Base-by-base conservation (phyloP, 75 land plant genomes). In the Sequoia sempervirens region DNA sequence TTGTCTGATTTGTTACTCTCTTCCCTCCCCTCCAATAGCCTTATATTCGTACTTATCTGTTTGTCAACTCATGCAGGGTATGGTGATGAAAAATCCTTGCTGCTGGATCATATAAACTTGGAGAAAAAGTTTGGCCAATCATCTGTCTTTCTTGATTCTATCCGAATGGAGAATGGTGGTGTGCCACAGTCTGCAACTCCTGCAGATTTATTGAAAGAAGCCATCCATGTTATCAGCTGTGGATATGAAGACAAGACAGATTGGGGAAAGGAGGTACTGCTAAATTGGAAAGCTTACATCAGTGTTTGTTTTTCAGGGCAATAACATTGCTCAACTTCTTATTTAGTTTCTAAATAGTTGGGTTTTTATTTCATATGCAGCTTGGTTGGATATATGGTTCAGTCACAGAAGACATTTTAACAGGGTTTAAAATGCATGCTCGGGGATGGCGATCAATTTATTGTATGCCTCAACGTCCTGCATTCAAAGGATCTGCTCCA, bases 341-440 rank as follows among this genome's bases (percentile, higher is more conserved):
- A 28, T n/a, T 40, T 46, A 75, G 36, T 80, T 56, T 47, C 15
- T 87, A 11, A 68, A 37, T 82, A 2, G 11, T 13, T 34, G 34
- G 72, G 38, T 3, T 34, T 34, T 23, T 56, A 34, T 83, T 61
- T 47, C 20, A 43, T 85, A 9, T 87, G 66, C 89, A 89, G 90
- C 85, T 89, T 85, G 90, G 90, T 46, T 89, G 90, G 90, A 89
- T 89, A 41, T 89, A 89, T 74, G 90, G 86, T 40, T 85, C 86
- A 4, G 85, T 85, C 10, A 85, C 86, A 28, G 86, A 85, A 58
- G 86, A 85, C 61, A 85, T 85, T 41, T 58, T 85, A 85, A 85
- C 86, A 64, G 85, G 86, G 17, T 85, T 85, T 40, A 85, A 85
- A 66, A 85, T 85, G 86, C 86, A 85, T 11, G n/a, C 85, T 83